Conservation (phyloP, 1,139 yeast species). For the Scheffersomyces titani region DNA sequence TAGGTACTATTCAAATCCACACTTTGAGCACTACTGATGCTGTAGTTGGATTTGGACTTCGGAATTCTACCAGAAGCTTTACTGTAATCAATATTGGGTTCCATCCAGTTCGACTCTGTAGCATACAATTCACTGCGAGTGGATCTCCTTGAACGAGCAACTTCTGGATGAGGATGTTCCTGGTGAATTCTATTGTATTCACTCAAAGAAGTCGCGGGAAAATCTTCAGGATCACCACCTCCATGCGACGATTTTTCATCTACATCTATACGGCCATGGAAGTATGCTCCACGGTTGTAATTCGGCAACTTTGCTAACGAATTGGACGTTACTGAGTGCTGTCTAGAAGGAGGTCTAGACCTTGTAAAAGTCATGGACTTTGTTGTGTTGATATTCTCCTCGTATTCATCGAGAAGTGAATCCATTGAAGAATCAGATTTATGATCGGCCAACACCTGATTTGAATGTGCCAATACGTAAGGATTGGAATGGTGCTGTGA, state of each 20-base stretch:
- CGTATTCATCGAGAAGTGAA: slow-evolving; percentile 54
- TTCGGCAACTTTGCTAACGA: slow-evolving; percentile 13
- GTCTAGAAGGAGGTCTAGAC: slow-evolving; percentile 32
- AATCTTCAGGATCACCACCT: slow-evolving; percentile 18
- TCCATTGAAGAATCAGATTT: slow-evolving; percentile 51
- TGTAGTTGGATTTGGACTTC: slow-evolving; percentile 31
- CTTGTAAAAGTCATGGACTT: slow-evolving; percentile 24
- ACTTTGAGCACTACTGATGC: slow-evolving; percentile 17
- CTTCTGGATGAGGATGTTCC: slow-evolving; percentile 5
- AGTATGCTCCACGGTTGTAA: slow-evolving; percentile 4
- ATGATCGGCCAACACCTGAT: slow-evolving; percentile 8
- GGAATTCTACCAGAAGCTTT: slow-evolving; percentile 9
- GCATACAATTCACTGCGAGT: slow-evolving; percentile 45
- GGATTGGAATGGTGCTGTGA: slow-evolving; percentile 4
- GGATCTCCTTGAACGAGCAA: slow-evolving; percentile 33
- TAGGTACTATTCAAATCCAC: slow-evolving; percentile 30
- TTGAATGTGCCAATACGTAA: neutral
- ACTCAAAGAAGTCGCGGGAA: slow-evolving; percentile 39
- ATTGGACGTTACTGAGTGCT: slow-evolving; percentile 26
- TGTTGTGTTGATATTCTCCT: slow-evolving; percentile 39
- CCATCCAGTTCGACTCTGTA: slow-evolving; percentile 49
- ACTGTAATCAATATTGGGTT: slow-evolving; percentile 24
- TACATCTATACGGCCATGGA: slow-evolving; percentile 10
- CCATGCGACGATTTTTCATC: slow-evolving; percentile 6
- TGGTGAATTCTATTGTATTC: slow-evolving; percentile 35